Conservation (phyloP, 2,329 filamentous ascomycete species). For the Gnomoniopsis smithogilvyi region DNA sequence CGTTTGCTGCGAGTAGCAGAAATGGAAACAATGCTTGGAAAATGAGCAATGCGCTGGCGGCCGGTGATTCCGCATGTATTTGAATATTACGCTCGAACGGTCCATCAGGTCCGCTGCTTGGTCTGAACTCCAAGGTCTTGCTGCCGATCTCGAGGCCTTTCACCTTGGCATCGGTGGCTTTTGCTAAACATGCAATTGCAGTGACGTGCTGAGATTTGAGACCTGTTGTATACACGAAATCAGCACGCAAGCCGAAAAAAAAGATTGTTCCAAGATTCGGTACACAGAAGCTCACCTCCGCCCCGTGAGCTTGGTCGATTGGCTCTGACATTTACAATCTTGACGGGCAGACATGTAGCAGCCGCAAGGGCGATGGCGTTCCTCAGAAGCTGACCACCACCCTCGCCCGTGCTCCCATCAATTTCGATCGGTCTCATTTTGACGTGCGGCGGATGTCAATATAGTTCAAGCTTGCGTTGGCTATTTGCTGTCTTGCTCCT, state of each 20-base stretch:
- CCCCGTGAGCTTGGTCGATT: constrained; percentile 41
- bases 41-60: constrained; percentile 54
- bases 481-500: neutral
- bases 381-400: constrained; percentile 59
- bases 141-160: constrained; percentile 50
- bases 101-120: constrained; percentile 35
- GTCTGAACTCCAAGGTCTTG: constrained; percentile 45
- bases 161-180: constrained; percentile 48
- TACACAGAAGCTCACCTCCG: constrained; percentile 24
- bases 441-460: neutral
- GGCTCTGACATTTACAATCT: constrained; percentile 52
- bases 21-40: constrained; percentile 60
- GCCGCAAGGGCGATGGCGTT: constrained; percentile 55
- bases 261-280: neutral
- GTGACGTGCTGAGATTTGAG: constrained; percentile 60
- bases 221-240: no score
- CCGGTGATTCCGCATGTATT: constrained; percentile 46
- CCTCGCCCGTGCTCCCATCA: constrained; percentile 57
- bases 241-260: no score
- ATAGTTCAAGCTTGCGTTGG: no score
- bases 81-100: constrained; percentile 41
- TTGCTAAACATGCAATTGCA: constrained; percentile 51
- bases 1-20: constrained; percentile 50
- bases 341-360: constrained; percentile 50
- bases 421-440: constrained; percentile 36